These are phyloP conservation scores for Kockovaella imperatae DNA, from an alignment of 768 basidiomycete species.

Conservation along the genomic window DNA sequence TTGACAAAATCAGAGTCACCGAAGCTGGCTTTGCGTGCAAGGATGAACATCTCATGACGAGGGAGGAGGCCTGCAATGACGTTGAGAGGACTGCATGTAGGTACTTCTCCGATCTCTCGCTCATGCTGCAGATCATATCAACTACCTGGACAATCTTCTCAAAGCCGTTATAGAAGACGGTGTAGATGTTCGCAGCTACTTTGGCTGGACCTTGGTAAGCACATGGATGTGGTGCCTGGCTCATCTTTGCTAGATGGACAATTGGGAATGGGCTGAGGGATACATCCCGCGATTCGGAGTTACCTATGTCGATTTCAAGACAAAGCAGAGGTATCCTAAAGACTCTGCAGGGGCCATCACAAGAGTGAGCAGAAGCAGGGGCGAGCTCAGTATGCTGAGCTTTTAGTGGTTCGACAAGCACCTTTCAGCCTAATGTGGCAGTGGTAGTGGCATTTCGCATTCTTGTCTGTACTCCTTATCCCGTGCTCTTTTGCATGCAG, in stretches of 20 bases:
- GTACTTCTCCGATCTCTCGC: constrained; percentile 3
- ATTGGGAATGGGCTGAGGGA: constrained; percentile 36
- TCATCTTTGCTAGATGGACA: constrained; percentile 19
- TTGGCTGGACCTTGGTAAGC: constrained; percentile 12
- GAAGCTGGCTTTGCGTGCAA: constrained; percentile 22
- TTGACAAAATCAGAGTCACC: too few relatives aligned
- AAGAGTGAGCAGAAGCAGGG: constrained; percentile 11
- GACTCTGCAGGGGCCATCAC: constrained; percentile 25
- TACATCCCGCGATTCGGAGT: constrained; percentile 29
- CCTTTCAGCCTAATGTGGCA: not conserved
- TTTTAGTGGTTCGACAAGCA: constrained; percentile 22
- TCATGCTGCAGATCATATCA: constrained; percentile 26
- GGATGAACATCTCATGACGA: constrained; percentile 19
- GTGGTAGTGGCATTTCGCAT: not conserved
- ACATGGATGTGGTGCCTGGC: not conserved
- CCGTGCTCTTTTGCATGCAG: not conserved
- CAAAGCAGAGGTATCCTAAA: constrained; percentile 35
- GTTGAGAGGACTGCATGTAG: not conserved
- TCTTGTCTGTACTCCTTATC: not conserved
- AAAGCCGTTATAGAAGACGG: constrained; percentile 31
- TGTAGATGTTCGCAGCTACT: constrained; percentile 31
- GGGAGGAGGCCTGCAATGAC: constrained; percentile 17
- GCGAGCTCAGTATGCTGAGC: not conserved
- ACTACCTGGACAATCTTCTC: constrained; percentile 23
- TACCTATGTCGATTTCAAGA: constrained; percentile 30